Evolutionary conservation across 371 early-diverging fungal genomes (phyloP).

Genomic region (Lichtheimia ornata): DNA sequence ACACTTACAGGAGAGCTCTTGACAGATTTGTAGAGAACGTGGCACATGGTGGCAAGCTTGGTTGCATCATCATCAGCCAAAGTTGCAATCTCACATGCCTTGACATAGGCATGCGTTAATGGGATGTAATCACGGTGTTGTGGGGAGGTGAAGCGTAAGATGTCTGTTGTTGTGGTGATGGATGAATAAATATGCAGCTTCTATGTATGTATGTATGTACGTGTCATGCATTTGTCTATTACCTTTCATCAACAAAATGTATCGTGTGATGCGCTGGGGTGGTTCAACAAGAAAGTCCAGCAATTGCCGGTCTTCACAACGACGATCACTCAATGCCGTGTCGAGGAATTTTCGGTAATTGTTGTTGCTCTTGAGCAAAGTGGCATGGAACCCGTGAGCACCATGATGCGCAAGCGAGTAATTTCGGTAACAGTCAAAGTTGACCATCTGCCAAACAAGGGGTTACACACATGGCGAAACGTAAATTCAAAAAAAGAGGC

Average conservation of each 20-base stretch:
- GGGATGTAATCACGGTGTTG: conserved; percentile 35
- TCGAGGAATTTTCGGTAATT: conserved; percentile 33
- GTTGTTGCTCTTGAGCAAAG: conserved; percentile 37
- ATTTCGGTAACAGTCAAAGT: conserved; percentile 49
- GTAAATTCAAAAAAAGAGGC: background rate
- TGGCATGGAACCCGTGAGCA: conserved; percentile 37
- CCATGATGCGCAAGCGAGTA: conserved; percentile 38
- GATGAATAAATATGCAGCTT: too few species aligned
- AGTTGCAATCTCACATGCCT: conserved; percentile 38
- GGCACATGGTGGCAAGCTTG: conserved; percentile 41
- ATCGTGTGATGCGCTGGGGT: conserved; percentile 47
- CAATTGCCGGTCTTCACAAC: conserved; percentile 31
- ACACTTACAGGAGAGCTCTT: conserved; percentile 40
- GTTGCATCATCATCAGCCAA: conserved; percentile 49
- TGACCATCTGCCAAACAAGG: conserved; percentile 24
- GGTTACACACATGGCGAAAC: conserved; percentile 13
- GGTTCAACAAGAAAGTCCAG: conserved; percentile 46
- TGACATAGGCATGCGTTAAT: conserved; percentile 31
- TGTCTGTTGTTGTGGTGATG: conserved; percentile 15
- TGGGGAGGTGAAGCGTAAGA: conserved; percentile 34
- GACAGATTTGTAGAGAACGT: conserved; percentile 38
- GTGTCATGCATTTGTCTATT: conserved; percentile 1
- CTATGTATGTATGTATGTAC: too few species aligned
- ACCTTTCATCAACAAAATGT: conserved; percentile 50
- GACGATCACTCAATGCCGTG: conserved; percentile 31